These are phyloP conservation scores for Scheffersomyces illinoinensis DNA, from an alignment of 1,139 yeast species.

Conservation along the genomic window DNA sequence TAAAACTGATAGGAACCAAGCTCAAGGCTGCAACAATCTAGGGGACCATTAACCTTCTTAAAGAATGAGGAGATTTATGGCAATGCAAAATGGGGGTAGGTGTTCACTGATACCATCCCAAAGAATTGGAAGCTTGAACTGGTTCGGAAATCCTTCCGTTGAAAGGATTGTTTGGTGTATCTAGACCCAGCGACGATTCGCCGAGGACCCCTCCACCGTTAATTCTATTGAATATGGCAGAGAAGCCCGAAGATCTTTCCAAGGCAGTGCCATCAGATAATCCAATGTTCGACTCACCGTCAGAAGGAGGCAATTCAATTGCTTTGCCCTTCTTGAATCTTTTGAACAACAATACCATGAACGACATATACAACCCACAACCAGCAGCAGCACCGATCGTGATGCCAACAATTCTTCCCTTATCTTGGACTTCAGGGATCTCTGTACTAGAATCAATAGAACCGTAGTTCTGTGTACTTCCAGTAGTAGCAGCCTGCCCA, in stretches of 20 bases:
- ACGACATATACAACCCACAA: conserved; percentile 54
- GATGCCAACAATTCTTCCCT: conserved; percentile 55
- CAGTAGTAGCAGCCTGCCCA: conserved; percentile 4
- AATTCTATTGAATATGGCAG: conserved; percentile 35
- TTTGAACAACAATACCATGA: conserved; percentile 48
- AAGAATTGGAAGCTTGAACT: conserved; percentile 46
- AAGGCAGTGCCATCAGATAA: conserved; percentile 18
- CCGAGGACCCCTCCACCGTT: conserved; percentile 18
- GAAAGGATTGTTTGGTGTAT: conserved; percentile 3
- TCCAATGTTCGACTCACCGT: conserved; percentile 41
- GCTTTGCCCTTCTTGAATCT: conserved; percentile 36
- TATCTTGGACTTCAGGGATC: conserved; percentile 19
- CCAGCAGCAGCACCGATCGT: conserved; percentile 73
- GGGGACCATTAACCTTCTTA: neutral
- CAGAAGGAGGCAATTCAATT: conserved; percentile 45
- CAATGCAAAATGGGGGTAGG: neutral
- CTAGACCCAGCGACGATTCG: conserved; percentile 10
- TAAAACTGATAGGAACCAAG: neutral
- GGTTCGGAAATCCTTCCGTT: conserved; percentile 43
- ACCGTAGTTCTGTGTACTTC: conserved; percentile 31
- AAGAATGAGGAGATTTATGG: neutral
- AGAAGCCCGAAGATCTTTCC: conserved; percentile 23
- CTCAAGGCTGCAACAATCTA: neutral
- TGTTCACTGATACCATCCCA: conserved; percentile 40
- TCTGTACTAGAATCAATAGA: conserved; percentile 36